Conservation (phyloP, 2,329 filamentous ascomycete species). For the Mycosphaerella arachidis region DNA sequence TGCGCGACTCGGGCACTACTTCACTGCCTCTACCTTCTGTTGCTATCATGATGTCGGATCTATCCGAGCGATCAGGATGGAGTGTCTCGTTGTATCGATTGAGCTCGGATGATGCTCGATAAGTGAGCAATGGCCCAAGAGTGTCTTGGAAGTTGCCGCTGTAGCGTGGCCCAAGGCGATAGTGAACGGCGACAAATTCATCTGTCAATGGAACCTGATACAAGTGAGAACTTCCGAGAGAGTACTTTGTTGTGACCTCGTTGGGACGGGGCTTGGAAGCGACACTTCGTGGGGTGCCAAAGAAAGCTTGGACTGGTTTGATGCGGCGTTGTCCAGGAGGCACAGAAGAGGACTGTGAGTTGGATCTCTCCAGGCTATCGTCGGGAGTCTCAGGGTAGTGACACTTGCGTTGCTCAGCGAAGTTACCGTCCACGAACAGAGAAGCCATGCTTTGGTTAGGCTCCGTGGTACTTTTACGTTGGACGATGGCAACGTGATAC, state of each 20-base stretch:
- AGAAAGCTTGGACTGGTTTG: conserved; percentile 75
- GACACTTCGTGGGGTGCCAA: conserved; percentile 87
- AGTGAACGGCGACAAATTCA: conserved; percentile 86
- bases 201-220: conserved; percentile 86
- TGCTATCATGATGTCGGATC: conserved; percentile 84
- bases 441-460: conserved; percentile 52
- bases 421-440: conserved; percentile 88
- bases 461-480: conserved; percentile 48
- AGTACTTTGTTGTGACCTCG: conserved; percentile 75
- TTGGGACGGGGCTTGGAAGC: conserved; percentile 70
- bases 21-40: conserved; percentile 80
- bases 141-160: conserved; percentile 96
- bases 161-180: conserved; percentile 83
- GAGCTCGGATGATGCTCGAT: conserved; percentile 83
- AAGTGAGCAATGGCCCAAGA: conserved; percentile 92
- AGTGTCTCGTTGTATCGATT: conserved; percentile 88
- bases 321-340: conserved; percentile 38
- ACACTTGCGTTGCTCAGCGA: conserved; percentile 85
- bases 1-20: conserved; percentile 73
- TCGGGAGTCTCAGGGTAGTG: conserved; percentile 78
- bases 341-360: conserved; percentile 4
- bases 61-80: conserved; percentile 83
- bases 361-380: conserved; percentile 30
- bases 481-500: conserved; percentile 91
- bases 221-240: conserved; percentile 81